Base-by-base conservation (phyloP, 2,329 filamentous ascomycete genomes). In the Rhexocercosporidium sp. region DNA sequence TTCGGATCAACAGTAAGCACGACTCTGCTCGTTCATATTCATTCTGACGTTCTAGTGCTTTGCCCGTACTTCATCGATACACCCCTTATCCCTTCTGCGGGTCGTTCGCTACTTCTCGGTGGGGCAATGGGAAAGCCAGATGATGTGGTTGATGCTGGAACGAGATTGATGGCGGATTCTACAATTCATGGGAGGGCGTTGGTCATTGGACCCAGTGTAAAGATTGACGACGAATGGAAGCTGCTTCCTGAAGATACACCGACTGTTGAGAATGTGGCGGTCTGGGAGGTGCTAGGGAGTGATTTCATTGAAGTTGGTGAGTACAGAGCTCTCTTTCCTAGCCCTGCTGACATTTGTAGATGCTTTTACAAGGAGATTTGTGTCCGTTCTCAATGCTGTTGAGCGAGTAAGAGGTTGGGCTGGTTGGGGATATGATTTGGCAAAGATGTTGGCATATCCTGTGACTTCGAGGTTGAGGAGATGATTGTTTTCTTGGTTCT, bases 11-110 rank as follows among this genome's bases (percentile, higher is more conserved):
- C 74, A 81, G 69, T 70, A 61, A 49, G 65, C 46, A 8, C 12
- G 16, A 1, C 6, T 7, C 4, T 20, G 20, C 41, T 22, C 2
- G 9, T 22, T 20, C 16, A 8, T 16, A 12, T 31, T 44, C 27
- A 53, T 37, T 31, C 53, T 61, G 20, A 46, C 18, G 3, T 25
- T 37, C 22, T 25, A 70, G 69, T 91, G 73, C 76, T 92, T n/a
- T 85, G 84, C 66, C 90, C 90, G 0, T 92, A 91, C 77, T 92
- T 90, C 76, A 83, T 85, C 72, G 85, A 88, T 71, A 89, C 87
- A 16, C 85, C 87, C n/a, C 83, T 92, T 53, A 75, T 89, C 3
- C 78, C 82, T 0, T 66, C 78, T 1, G 65, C 71, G 1, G 87
- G 81, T 20, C 81, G 85, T 31, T 68, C 84, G 1, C 66, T 90